A percentile compares a stretch with the other conserved stretches of the same genome.
Conservation (phyloP, 176 grass and related monocot genomes). For the Typha latifolia region DNA sequence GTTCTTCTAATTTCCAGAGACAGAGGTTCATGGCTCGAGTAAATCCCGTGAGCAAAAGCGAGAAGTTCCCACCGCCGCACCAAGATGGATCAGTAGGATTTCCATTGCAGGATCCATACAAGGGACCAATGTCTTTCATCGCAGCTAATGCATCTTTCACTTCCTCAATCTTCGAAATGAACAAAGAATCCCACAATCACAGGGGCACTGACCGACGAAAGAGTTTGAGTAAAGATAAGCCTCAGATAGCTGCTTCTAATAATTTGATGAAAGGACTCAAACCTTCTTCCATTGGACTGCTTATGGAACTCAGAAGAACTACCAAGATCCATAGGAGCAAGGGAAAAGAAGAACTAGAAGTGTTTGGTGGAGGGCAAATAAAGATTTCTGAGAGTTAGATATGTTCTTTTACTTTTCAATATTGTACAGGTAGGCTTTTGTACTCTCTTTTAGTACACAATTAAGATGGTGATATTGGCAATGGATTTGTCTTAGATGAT, state of each 20-base stretch:
- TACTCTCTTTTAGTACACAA: too few relatives aligned
- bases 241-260: constrained; percentile 9
- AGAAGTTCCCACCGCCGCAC: constrained; percentile 51
- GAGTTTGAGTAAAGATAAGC: constrained; percentile 7
- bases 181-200: background rate
- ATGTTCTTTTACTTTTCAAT: background rate
- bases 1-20: constrained; percentile 13
- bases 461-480: too few relatives aligned
- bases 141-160: constrained; percentile 22
- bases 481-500: too few relatives aligned
- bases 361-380: constrained; percentile 13
- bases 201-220: background rate
- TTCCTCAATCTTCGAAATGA: constrained; percentile 18
- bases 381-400: background rate
- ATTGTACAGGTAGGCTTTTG: too few relatives aligned
- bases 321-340: constrained; percentile 9
- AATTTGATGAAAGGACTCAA: constrained; percentile 19
- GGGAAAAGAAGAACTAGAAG: constrained; percentile 21
- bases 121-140: constrained; percentile 20
- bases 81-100: constrained; percentile 33
- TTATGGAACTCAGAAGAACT: constrained; percentile 31
- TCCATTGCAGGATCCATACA: constrained; percentile 7
- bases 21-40: constrained; percentile 22
- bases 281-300: background rate
- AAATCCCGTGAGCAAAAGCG: constrained; percentile 30